These are phyloP conservation scores for Haematococcus sp. DNA, from an alignment of 139 green algal species.

Conservation along the genomic window DNA sequence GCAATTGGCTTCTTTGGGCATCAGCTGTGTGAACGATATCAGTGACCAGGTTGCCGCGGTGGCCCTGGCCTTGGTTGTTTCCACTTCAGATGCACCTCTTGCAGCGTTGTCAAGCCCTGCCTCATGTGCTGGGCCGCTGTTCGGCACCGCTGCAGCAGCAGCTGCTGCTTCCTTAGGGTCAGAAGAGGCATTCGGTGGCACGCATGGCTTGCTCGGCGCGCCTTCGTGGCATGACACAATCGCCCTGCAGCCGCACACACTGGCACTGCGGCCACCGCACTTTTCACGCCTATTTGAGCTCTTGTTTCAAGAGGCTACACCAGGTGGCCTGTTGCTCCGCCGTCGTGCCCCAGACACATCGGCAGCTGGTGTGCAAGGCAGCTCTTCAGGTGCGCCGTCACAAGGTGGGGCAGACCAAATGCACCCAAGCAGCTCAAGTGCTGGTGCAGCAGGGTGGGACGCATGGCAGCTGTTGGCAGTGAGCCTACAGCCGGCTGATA, in stretches of 20 bases:
- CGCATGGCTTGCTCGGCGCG: neutral
- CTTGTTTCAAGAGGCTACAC: conserved; percentile 24
- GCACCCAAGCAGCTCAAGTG: neutral
- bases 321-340: conserved; percentile 10
- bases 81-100: too few relatives aligned
- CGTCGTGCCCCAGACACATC: neutral
- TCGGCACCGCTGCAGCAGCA: too few relatives aligned
- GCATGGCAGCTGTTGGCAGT: conserved; percentile 24
- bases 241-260: neutral
- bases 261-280: conserved; percentile 31
- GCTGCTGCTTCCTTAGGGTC: too few relatives aligned
- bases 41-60: too few relatives aligned
- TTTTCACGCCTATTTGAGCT: conserved; percentile 49
- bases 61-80: too few relatives aligned
- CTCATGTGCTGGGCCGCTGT: too few relatives aligned
- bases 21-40: too few relatives aligned
- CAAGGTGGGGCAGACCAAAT: too few relatives aligned
- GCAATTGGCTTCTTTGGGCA: too few relatives aligned
- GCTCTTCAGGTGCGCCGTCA: neutral
- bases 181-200: too few relatives aligned
- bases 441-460: neutral
- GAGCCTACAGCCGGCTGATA: neutral
- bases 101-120: too few relatives aligned
- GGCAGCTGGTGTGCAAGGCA: neutral
- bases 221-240: conserved; percentile 1